Conservation (phyloP, 2,329 filamentous ascomycete species). For the Xylaria sp. region DNA sequence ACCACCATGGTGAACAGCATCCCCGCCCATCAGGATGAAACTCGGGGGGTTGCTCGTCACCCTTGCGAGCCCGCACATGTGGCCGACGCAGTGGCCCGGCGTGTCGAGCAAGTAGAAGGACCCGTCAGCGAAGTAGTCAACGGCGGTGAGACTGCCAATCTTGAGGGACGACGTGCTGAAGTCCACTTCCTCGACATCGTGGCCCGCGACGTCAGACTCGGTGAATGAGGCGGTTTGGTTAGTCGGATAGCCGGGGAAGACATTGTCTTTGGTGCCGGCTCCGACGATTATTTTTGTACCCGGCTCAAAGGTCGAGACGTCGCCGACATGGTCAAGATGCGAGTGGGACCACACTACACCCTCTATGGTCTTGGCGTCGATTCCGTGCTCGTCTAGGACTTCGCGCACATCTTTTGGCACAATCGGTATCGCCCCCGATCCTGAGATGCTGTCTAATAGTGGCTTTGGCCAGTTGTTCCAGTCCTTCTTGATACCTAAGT, state of each 20-base stretch:
- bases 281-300: conserved; percentile 34
- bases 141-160: conserved; percentile 30
- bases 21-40: conserved; percentile 37
- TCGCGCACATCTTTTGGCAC: conserved; percentile 31
- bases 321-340: conserved; percentile 35
- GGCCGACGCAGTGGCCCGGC: conserved; percentile 35
- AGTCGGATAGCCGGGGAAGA: conserved; percentile 33
- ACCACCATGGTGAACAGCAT: conserved; percentile 32
- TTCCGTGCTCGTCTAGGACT: conserved; percentile 31
- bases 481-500: conserved; percentile 34
- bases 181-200: conserved; percentile 32
- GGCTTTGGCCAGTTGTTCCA: conserved; percentile 23
- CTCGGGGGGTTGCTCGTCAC: conserved; percentile 39
- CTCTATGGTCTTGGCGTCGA: conserved; percentile 33
- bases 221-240: conserved; percentile 19
- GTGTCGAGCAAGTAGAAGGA: conserved; percentile 38
- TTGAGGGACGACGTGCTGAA: conserved; percentile 27
- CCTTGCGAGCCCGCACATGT: conserved; percentile 35
- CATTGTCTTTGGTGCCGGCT: conserved; percentile 18
- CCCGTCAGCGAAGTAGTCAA: conserved; percentile 37
- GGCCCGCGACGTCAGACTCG: conserved; percentile 30
- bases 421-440: background rate
- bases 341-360: conserved; percentile 36
- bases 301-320: conserved; percentile 30
- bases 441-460: background rate